phyloP scores from a whole-genome alignment of 2,329 filamentous ascomycete genomes.

The Dendryphion nanum region DNA sequence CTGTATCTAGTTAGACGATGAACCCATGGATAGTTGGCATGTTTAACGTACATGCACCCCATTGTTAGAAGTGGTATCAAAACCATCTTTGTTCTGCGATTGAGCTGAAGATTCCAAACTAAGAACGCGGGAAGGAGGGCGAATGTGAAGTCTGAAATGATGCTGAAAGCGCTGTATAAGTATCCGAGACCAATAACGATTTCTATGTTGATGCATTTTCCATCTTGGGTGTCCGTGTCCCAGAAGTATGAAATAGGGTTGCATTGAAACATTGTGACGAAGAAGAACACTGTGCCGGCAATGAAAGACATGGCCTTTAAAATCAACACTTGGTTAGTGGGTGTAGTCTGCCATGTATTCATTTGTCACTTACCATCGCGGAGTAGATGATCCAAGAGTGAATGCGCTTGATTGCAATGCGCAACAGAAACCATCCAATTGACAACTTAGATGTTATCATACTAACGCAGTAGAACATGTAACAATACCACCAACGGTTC shows the following conservation, averaged over 20 bases:
- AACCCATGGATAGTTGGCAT: neutral
- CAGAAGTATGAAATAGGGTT: constrained; percentile 51
- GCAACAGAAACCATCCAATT: constrained; percentile 31
- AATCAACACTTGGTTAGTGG: no score
- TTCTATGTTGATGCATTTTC: constrained; percentile 43
- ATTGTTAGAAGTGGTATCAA: constrained; percentile 51
- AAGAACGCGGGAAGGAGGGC: constrained; percentile 52
- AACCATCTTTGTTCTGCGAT: constrained; percentile 49
- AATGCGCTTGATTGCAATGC: constrained; percentile 27
- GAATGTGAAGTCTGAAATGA: constrained; percentile 49
- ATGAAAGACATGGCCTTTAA: constrained; percentile 30
- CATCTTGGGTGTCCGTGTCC: constrained; percentile 37
- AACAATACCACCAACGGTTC: constrained; percentile 35
- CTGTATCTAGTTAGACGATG: constrained; percentile 3
- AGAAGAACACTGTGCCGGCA: constrained; percentile 43
- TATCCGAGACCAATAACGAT: constrained; percentile 45
- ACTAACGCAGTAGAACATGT: constrained; percentile 29
- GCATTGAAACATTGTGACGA: constrained; percentile 53
- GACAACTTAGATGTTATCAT: constrained; percentile 36
- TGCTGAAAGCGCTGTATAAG: constrained; percentile 48
- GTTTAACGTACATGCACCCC: constrained; percentile 49
- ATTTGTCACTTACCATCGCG: no score
- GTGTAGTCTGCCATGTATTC: no score
- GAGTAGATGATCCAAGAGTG: constrained; percentile 39
- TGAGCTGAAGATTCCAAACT: constrained; percentile 52